Evolutionary conservation across 495 filamentous ascomycete species (phyloP), one percentile per base, ranked within the genome.

Genomic region (Evernia prunastri): DNA sequence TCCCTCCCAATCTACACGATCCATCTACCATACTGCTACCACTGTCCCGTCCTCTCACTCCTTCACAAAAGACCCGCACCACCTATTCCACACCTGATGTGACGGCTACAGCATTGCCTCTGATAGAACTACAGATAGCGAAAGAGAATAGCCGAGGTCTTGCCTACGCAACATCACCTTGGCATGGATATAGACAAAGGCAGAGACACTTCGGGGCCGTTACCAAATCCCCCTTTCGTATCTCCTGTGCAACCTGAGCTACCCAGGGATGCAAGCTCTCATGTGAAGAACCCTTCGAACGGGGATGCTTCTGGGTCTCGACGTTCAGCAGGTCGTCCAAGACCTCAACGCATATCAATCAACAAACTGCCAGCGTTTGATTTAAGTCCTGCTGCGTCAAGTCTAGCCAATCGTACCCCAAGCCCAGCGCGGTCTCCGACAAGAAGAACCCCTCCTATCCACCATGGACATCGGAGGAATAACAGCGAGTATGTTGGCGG

Each of bases 401-500:
- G 49, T 33, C 60, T 54, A 25, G 56, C n/a, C 27, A 59, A 64
- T 23, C 59, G 43, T 39, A 51, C 57, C 35, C 42, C 65, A 31
- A 65, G 56, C 20, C 66, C 80, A n/a, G 78, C 82, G 10, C 70
- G 65, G 51, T 71, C 68, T 13, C 67, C 62, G 27, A 45, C 65
- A 37, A 66, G 61, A 57, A 59, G 17, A 33, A 66, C 72, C 40
- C 64, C 76, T 7, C 64, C 64, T 39, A 33, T 40, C 29, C 54
- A 54, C 31, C 61, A 61, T 37, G 84, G 86, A 40, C 91, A 96
- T 71, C 81, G 87, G 62, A 82, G 91, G 63, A 87, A 87, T 56
- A 86, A 82, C 4, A 93, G 90, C 71, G 90, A 96, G 74, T 90
- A 91, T 68, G 86, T 96, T 60, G 90, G 89, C 35, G 87, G 86